These are phyloP conservation scores for Bombardia bombarda DNA, from an alignment of 495 filamentous ascomycete species.

Conservation along the genomic window DNA sequence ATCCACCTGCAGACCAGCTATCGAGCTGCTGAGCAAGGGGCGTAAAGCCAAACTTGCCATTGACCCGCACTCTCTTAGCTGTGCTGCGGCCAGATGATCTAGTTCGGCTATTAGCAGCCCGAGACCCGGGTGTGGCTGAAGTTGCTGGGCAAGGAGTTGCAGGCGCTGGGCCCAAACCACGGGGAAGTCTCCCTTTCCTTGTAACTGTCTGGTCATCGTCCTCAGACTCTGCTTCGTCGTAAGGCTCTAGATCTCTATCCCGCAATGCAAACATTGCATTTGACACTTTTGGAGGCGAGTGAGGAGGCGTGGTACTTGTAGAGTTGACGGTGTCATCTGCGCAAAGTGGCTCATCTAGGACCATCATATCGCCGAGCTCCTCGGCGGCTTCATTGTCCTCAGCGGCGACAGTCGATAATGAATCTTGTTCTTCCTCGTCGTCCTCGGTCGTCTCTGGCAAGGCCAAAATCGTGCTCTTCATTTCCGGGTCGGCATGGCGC, in stretches of 20 bases:
- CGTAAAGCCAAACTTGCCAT: conserved; percentile 44
- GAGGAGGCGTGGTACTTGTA: conserved; percentile 21
- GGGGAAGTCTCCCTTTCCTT: conserved; percentile 17
- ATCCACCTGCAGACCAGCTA: conserved; percentile 48
- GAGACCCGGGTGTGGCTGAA: conserved; percentile 15
- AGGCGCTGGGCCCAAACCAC: conserved; percentile 17
- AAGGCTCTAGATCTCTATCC: conserved; percentile 28
- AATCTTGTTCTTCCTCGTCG: background rate
- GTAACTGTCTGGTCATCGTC: conserved; percentile 48
- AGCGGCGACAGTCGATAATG: background rate
- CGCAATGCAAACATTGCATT: conserved; percentile 26
- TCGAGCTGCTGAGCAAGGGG: conserved; percentile 52
- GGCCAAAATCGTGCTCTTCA: conserved; percentile 19
- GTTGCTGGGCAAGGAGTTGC: conserved; percentile 26
- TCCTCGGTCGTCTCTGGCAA: conserved; percentile 1
- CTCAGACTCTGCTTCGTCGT: conserved; percentile 31
- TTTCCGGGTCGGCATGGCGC: conserved; percentile 37
- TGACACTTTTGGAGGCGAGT: conserved; percentile 19
- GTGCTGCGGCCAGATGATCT: conserved; percentile 13
- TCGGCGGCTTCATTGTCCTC: conserved; percentile 5
- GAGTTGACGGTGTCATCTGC: conserved; percentile 7
- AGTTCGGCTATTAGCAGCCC: background rate
- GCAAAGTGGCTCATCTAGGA: conserved; percentile 18
- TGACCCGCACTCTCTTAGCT: conserved; percentile 12
- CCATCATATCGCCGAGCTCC: conserved; percentile 19